phyloP scores from a whole-genome alignment of 805 yeast species.

The Candida succiphila region DNA sequence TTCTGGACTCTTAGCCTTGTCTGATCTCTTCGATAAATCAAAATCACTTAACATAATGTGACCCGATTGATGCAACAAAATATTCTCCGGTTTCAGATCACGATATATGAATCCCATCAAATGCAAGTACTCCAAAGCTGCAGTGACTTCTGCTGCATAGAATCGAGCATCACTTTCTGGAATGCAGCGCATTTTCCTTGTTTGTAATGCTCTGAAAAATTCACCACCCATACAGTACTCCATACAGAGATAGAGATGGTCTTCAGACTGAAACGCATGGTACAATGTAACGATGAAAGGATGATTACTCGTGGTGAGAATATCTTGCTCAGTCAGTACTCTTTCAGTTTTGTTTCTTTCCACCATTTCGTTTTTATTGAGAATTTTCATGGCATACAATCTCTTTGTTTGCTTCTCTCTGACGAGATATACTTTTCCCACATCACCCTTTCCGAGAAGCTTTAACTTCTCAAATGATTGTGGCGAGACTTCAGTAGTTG shows the following conservation, averaged over 20 bases:
- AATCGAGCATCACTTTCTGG: constrained; percentile 84
- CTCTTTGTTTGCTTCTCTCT: constrained; percentile 67
- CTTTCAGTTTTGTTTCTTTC: constrained; percentile 90
- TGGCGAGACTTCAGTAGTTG: constrained; percentile 76
- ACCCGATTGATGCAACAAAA: constrained; percentile 89
- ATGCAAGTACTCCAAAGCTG: constrained; percentile 92
- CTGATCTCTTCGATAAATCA: constrained; percentile 86
- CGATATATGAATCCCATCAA: constrained; percentile 95
- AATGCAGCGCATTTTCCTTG: constrained; percentile 77
- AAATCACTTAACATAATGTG: constrained; percentile 97
- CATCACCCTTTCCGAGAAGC: constrained; percentile 94
- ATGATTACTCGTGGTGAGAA: constrained; percentile 88
- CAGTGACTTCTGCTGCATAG: constrained; percentile 94
- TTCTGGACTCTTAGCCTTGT: constrained; percentile 66
- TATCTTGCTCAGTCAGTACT: constrained; percentile 94
- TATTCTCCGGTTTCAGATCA: constrained; percentile 95
- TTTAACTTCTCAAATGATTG: constrained; percentile 82
- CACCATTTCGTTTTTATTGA: constrained; percentile 88
- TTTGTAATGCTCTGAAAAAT: constrained; percentile 91
- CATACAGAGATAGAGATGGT: constrained; percentile 87
- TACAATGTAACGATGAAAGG: constrained; percentile 95
- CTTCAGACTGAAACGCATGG: constrained; percentile 94
- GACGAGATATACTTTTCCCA: constrained; percentile 91
- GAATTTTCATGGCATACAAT: constrained; percentile 86
- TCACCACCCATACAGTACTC: constrained; percentile 99